Conservation (phyloP, 257 asterid species). For the Vinca minor region DNA sequence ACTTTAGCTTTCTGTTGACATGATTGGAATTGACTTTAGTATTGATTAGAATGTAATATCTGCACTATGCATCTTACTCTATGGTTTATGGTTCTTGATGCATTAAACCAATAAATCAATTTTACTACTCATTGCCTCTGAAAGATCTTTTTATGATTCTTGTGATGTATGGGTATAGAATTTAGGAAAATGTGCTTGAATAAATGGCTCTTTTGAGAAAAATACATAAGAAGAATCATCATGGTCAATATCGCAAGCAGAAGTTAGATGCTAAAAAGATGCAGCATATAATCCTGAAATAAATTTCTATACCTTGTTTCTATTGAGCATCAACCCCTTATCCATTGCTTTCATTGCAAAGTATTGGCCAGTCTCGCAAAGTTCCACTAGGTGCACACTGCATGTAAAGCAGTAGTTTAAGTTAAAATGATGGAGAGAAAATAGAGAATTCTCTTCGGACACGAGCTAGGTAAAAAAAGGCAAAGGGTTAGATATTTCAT, state of each 20-base stretch:
- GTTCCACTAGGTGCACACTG: conserved; percentile 95
- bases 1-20: neutral
- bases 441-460: neutral
- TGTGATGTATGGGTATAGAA: neutral
- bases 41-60: too few relatives aligned
- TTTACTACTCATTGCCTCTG: neutral
- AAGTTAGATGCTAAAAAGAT: neutral
- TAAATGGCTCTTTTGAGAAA: neutral
- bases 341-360: conserved; percentile 99
- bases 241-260: neutral
- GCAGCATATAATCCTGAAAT: too few relatives aligned
- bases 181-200: neutral
- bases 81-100: neutral
- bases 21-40: neutral
- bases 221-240: neutral
- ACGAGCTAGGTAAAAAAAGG: neutral
- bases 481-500: neutral
- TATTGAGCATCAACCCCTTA: conserved; percentile 67
- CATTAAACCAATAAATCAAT: neutral
- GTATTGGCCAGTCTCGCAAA: conserved; percentile 61
- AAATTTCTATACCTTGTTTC: conserved; percentile 64
- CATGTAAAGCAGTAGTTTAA: conserved; percentile 21
- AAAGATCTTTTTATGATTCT: neutral
- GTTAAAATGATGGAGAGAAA: neutral
- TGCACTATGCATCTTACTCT: neutral